phyloP scores from a whole-genome alignment of 202 grass and related monocot species.

The Zoysia matrella region DNA sequence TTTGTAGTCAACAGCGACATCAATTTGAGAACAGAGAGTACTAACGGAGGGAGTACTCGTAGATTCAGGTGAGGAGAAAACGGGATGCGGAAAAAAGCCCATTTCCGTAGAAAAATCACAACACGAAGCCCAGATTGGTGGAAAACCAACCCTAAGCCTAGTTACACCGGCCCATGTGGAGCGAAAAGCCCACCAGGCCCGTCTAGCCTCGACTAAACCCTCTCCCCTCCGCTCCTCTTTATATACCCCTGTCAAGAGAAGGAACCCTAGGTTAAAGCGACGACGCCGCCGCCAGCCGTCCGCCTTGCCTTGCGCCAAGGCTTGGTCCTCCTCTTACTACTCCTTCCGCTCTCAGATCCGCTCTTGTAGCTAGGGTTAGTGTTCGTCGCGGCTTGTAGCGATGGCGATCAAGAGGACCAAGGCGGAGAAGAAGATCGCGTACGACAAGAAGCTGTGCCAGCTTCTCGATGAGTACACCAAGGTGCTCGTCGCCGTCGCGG shows the following conservation, averaged over 20 bases:
- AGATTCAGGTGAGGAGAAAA: too few relatives aligned
- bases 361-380: conserved; percentile 25
- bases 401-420: conserved; percentile 91
- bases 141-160: neutral
- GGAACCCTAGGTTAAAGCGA: conserved; percentile 71
- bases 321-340: conserved; percentile 38
- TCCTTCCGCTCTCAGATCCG: neutral
- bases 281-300: conserved; percentile 68
- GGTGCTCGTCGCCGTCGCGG: conserved; percentile 79
- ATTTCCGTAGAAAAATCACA: too few relatives aligned
- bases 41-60: too few relatives aligned
- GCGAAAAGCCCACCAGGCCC: neutral
- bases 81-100: too few relatives aligned
- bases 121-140: neutral
- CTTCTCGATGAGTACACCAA: conserved; percentile 87
- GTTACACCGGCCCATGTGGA: neutral
- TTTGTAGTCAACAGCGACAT: too few relatives aligned
- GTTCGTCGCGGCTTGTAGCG: conserved; percentile 13
- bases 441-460: conserved; percentile 78
- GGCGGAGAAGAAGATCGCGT: conserved; percentile 88
- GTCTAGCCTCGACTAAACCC: neutral
- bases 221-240: neutral
- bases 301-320: conserved; percentile 59
- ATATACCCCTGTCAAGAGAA: neutral
- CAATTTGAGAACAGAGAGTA: too few relatives aligned